Percentiles rank a stretch among this genome's conserved stretches.
Conservation (phyloP, 257 asterid genomes). For the Jacaranda copaia region DNA sequence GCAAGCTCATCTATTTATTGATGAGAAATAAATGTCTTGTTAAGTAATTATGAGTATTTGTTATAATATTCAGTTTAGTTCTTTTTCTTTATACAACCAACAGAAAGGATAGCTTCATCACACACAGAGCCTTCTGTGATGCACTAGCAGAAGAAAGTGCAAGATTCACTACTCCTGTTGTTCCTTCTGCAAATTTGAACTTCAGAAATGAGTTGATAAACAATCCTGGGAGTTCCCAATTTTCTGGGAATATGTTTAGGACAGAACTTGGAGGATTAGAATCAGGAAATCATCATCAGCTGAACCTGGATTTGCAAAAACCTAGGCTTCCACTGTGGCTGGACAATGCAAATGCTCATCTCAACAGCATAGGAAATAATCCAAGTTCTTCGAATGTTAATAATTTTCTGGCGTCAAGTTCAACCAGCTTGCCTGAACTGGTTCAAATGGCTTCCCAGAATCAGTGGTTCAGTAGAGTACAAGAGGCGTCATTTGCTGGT, state of each 20-base stretch:
- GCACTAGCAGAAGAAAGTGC: conserved; percentile 86
- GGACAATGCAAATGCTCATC: conserved; percentile 43
- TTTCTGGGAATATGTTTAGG: conserved; percentile 43
- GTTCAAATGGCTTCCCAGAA: conserved; percentile 63
- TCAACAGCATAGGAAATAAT: conserved; percentile 34
- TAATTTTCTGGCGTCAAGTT: conserved; percentile 44
- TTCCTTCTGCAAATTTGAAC: conserved; percentile 56
- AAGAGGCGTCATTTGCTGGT: conserved; percentile 29
- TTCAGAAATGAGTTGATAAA: conserved; percentile 65
- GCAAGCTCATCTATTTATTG: neutral
- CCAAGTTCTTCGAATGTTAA: conserved; percentile 46
- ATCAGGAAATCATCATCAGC: conserved; percentile 37
- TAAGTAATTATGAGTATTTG: neutral
- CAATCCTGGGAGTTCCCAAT: conserved; percentile 49
- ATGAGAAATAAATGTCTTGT: conserved; percentile 5
- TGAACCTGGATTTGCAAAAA: conserved; percentile 54
- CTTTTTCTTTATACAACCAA: neutral
- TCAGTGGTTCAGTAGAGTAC: conserved; percentile 46
- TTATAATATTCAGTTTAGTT: neutral
- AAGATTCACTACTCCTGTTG: conserved; percentile 55
- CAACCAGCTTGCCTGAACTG: conserved; percentile 61
- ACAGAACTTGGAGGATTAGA: conserved; percentile 50
- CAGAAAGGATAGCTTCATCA: conserved; percentile 96
- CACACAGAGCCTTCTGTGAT: conserved; percentile 93
- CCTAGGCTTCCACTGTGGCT: conserved; percentile 69